These are phyloP conservation scores for Rubus parviflorus DNA, from an alignment of 306 rosid genomes.

Conservation along the genomic window DNA sequence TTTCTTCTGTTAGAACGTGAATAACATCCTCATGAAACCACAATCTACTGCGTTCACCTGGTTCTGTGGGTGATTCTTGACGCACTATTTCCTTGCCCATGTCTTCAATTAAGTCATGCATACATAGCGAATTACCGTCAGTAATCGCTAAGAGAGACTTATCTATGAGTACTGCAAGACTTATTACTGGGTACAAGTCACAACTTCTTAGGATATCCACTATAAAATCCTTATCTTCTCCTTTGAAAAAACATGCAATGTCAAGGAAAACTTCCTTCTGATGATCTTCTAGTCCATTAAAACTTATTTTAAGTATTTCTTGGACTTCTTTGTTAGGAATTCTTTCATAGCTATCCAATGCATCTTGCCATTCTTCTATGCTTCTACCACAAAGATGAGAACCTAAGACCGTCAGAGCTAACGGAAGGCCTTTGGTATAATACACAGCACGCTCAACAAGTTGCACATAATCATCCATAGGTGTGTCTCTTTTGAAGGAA, in stretches of 20 bases:
- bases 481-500: neutral
- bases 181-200: neutral
- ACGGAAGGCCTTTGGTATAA: neutral
- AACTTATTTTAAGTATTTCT: conserved; percentile 7
- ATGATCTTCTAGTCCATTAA: neutral
- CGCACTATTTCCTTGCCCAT: conserved; percentile 11
- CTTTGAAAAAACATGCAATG: conserved; percentile 28
- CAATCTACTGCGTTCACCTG: conserved; percentile 31
- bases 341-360: neutral
- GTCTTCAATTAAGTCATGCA: conserved; percentile 1
- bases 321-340: conserved; percentile 7
- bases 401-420: conserved; percentile 4
- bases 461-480: neutral
- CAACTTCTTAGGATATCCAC: neutral
- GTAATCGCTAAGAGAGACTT: neutral
- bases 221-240: neutral
- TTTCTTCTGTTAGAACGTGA: conserved; percentile 8
- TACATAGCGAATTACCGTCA: neutral
- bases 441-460: conserved; percentile 4
- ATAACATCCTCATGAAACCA: conserved; percentile 39
- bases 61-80: conserved; percentile 16
- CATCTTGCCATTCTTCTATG: conserved; percentile 10
- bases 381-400: conserved; percentile 7
- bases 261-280: conserved; percentile 24
- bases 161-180: neutral